Evolutionary conservation across 2,329 filamentous ascomycete species (phyloP), one percentile per base, ranked within the genome.

Genomic region (Colletotrichum sp.): DNA sequence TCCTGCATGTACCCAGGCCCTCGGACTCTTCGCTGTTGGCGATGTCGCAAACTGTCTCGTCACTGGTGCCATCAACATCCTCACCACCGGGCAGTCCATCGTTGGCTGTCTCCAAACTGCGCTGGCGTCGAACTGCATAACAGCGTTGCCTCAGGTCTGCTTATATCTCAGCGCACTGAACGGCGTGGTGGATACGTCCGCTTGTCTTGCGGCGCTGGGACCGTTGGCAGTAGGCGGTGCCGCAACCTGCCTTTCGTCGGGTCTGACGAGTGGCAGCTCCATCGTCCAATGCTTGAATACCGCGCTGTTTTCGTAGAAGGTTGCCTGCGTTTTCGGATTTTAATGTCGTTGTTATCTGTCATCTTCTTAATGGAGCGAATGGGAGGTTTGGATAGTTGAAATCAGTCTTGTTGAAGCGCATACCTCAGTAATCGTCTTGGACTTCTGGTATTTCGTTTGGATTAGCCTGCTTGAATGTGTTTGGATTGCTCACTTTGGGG

Each of bases 301-400:
- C 44, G 44, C 44, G n/a, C n/a, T 52, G 6, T 52, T 52, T 52
- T 52, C n/a, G 2, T 52, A 52, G 39, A 48, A n/a, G n/a, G n/a
- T n/a, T n/a, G n/a, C n/a, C n/a, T n/a, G 18, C 3, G 18, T 4
- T n/a, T 7, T n/a, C 3, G 3, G 18, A 48, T 12, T 0, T 48
- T 48, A 4, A 48, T 12, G 3, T 12, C 7, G 10, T 12, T 13
- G 10, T 48, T 13, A 22, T 48, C 10, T 22, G 3, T 48, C 1
- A 2, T 22, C 10, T 48, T 22, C 1, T 2, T 22, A 1, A 22
- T 48, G 18, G 1, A n/a, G 6, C 4, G n/a, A 6, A 22, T 48
- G 44, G 4, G 6, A 2, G 10, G n/a, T 9, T 44, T 48, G n/a
- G 6, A 7, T n/a, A 22, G 1, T 48, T 22, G 10, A 2, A 48